A percentile compares a stretch with the other conserved stretches of the same genome.
Conservation (phyloP, 2,329 filamentous ascomycete genomes). For the Penicillium sp. region DNA sequence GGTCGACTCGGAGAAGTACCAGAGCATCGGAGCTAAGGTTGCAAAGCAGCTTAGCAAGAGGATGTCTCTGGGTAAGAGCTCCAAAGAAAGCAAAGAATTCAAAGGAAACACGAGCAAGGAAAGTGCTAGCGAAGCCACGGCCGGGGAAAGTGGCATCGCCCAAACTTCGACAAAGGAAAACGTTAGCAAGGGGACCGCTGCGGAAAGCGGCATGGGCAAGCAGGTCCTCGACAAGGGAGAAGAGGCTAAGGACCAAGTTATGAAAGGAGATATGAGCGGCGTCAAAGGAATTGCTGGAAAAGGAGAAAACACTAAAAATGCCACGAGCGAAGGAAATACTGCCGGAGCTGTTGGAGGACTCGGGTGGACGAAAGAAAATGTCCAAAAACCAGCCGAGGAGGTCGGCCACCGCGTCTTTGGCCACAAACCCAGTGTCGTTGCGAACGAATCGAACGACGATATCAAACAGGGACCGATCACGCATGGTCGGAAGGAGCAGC, state of each 20-base stretch:
- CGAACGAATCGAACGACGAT: constrained; percentile 16
- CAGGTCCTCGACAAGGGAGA: constrained; percentile 6
- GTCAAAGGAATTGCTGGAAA: constrained; percentile 11
- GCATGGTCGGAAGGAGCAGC: constrained; percentile 5
- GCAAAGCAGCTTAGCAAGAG: constrained; percentile 18
- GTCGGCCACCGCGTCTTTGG: constrained; percentile 7
- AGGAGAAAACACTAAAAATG: constrained; percentile 6
- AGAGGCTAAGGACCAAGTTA: constrained; percentile 9
- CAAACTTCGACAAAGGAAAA: background rate
- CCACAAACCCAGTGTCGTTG: constrained; percentile 2
- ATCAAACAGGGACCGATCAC: constrained; percentile 23
- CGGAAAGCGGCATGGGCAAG: constrained; percentile 4
- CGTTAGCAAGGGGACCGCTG: background rate
- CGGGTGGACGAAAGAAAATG: background rate
- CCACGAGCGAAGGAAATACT: constrained; percentile 3
- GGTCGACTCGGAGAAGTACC: constrained; percentile 10
- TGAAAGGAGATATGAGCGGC: constrained; percentile 7
- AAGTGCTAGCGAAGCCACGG: constrained; percentile 6
- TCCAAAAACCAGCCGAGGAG: constrained; percentile 7
- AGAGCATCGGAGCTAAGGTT: constrained; percentile 16
- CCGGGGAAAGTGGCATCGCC: background rate
- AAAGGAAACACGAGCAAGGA: constrained; percentile 5
- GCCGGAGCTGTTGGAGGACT: constrained; percentile 1
- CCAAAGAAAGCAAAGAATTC: constrained; percentile 10
- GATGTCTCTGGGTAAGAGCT: constrained; percentile 10